These are phyloP conservation scores for Stagonosporopsis chrysanthemi DNA, from an alignment of 2,329 filamentous ascomycete genomes.

Conservation along the genomic window DNA sequence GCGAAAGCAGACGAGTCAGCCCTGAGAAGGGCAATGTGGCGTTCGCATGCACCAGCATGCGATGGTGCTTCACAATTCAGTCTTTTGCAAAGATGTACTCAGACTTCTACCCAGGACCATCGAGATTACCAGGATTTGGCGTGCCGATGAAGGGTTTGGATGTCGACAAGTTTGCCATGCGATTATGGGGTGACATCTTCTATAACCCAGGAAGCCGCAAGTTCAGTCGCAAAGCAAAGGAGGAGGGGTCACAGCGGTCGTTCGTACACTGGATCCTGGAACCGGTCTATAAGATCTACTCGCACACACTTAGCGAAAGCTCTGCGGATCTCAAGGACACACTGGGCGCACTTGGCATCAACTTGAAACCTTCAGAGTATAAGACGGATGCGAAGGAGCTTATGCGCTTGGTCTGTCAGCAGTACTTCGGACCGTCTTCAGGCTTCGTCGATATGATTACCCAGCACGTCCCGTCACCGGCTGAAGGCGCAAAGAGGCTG, in stretches of 20 bases:
- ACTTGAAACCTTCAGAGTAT: slow-evolving; percentile 90
- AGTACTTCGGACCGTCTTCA: slow-evolving; percentile 89
- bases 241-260: slow-evolving; percentile 80
- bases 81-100: slow-evolving; percentile 98
- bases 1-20: slow-evolving; percentile 81
- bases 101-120: slow-evolving; percentile 75
- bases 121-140: slow-evolving; percentile 44
- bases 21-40: slow-evolving; percentile 98
- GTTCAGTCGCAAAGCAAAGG: slow-evolving; percentile 86
- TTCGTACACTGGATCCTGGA: slow-evolving; percentile 96
- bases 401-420: slow-evolving; percentile 86
- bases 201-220: slow-evolving; percentile 90
- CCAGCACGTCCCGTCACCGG: slow-evolving; percentile 85
- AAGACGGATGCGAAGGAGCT: slow-evolving; percentile 88
- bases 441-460: slow-evolving; percentile 97
- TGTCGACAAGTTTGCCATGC: slow-evolving; percentile 78
- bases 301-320: slow-evolving; percentile 90
- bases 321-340: slow-evolving; percentile 84
- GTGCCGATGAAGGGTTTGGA: slow-evolving; percentile 63
- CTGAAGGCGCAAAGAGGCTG: slow-evolving; percentile 76
- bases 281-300: slow-evolving; percentile 97
- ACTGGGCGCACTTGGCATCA: slow-evolving; percentile 79
- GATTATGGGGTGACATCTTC: slow-evolving; percentile 96
- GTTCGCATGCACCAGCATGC: slow-evolving; percentile 91
- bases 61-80: slow-evolving; percentile 93